Base-by-base conservation (phyloP, 2,329 filamentous ascomycete genomes). In the Neospermospora avenae region DNA sequence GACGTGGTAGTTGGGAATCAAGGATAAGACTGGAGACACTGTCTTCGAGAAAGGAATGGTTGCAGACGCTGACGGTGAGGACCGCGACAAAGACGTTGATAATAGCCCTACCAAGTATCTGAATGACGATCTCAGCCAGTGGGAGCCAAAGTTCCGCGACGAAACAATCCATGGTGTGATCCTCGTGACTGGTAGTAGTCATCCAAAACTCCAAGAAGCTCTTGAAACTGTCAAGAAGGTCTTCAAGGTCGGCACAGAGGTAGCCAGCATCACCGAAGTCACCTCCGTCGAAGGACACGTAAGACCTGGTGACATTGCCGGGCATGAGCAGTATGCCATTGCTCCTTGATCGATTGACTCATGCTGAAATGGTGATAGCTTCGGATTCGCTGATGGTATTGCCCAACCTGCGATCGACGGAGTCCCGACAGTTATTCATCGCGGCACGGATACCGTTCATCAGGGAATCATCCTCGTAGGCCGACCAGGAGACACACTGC, bases 341-440 rank as follows among this genome's bases (percentile, higher is more conserved):
- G 31, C n/a, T 22, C 3, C 35, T 18, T 14, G n/a, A 3, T 31
- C 5, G 5, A 22, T n/a, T 20, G 14, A 31, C 31, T 14, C 3
- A 16, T 56, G 1, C 16, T 57, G 14, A 63, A 31, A 16, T 24
- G 11, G 13, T 24, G 3, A 24, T 44, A 76, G 74, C 66, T 80
- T 79, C 58, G 77, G 77, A 1, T 79, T 75, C 61, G 61, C 72
- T 22, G 77, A 80, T 62, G 76, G 74, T 4, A 67, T 79, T 48
- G 76, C 75, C 3, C 74, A 78, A 59, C 77, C 77, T 2, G 69
- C 70, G 2, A 63, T 77, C 7, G 55, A 69, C n/a, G 73, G 68
- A 6, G 66, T 78, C 14, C 48, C 25, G 70, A 71, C 59, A 67
- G 66, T 35, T 58, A 57, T n/a, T 68, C 65, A 42, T 73, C 70